These are phyloP conservation scores for Cyathus striatus DNA, from an alignment of 768 basidiomycete species.

Conservation along the genomic window DNA sequence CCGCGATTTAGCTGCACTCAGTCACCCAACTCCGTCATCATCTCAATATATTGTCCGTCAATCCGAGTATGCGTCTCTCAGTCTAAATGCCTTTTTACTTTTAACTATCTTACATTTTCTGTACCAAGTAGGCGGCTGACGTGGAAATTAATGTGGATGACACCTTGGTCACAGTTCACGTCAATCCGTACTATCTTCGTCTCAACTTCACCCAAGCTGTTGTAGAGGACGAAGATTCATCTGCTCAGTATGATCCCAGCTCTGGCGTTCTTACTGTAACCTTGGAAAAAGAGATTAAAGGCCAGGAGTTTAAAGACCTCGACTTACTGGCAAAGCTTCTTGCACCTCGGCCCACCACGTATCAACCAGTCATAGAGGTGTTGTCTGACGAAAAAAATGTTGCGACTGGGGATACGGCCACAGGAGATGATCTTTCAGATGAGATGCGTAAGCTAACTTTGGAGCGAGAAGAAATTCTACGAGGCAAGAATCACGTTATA, in stretches of 20 bases:
- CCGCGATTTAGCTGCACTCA: slow-evolving; percentile 71
- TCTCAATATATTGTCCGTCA: slow-evolving; percentile 67
- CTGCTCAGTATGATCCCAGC: slow-evolving; percentile 70
- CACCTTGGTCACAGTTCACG: slow-evolving; percentile 63
- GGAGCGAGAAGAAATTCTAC: slow-evolving; percentile 51
- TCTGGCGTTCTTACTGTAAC: slow-evolving; percentile 76
- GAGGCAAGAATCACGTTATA: slow-evolving; percentile 43
- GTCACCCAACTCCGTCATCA: slow-evolving; percentile 44
- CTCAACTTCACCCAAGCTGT: slow-evolving; percentile 68
- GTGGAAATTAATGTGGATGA: slow-evolving; percentile 75
- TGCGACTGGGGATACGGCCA: slow-evolving; percentile 9
- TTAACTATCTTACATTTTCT: slow-evolving; percentile 8
- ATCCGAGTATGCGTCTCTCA: slow-evolving; percentile 47
- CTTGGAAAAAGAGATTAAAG: slow-evolving; percentile 61
- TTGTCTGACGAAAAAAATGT: slow-evolving; percentile 27
- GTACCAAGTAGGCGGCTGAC: slow-evolving; percentile 67
- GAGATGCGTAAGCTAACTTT: slow-evolving; percentile 42
- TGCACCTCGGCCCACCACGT: slow-evolving; percentile 49
- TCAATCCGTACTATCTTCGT: slow-evolving; percentile 83
- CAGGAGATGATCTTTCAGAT: slow-evolving; percentile 36
- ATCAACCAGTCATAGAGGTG: slow-evolving; percentile 52
- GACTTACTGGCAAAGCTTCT: slow-evolving; percentile 76
- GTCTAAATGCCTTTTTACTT: slow-evolving; percentile 5
- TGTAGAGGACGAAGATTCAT: slow-evolving; percentile 64
- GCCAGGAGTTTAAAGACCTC: slow-evolving; percentile 70